Evolutionary conservation across 495 filamentous ascomycete genomes (phyloP), one percentile per base, ranked within the genome.

Genomic region (Hypoxylon trugodes): DNA sequence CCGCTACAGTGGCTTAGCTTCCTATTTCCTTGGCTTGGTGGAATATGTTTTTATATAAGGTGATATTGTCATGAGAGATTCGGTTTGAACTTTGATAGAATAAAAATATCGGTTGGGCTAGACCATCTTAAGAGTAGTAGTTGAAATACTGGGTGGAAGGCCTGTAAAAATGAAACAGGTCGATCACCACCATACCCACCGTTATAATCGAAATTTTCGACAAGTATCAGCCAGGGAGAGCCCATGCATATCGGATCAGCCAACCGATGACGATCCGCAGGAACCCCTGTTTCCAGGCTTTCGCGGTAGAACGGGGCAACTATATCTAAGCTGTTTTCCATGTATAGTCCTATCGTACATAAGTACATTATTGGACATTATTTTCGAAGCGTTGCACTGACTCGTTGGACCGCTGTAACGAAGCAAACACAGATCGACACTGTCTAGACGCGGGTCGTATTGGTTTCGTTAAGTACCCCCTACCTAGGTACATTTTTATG

Each of bases 311-410:
- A n/a, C n/a, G n/a, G n/a, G n/a, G n/a, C n/a, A n/a, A n/a, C n/a
- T n/a, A n/a, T n/a, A n/a, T n/a, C n/a, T n/a, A n/a, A n/a, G n/a
- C n/a, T n/a, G n/a, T n/a, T n/a, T n/a, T n/a, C n/a, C n/a, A n/a
- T n/a, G n/a, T 3, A 45, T 15, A 42, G 36, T 30, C 22, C 21
- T 42, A 37, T 53, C n/a, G 24, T 28, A 10, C n/a, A n/a, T n/a
- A n/a, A n/a, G n/a, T n/a, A n/a, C n/a, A n/a, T 22, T 26, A 18
- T 32, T 59, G 30, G 24, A 46, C 35, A 48, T 61, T 42, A 35
- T 49, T 55, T 50, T 55, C 16, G 33, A 49, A 48, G 43, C 28
- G 59, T 62, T 62, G 37, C 59, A 62, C 35, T 55, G 59, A 54
- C 47, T 28, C 26, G 40, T 42, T n/a, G 33, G 16, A 55, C 35